Evolutionary conservation across 2,329 filamentous ascomycete genomes (phyloP).

Genomic region (Fusarium nanum): DNA sequence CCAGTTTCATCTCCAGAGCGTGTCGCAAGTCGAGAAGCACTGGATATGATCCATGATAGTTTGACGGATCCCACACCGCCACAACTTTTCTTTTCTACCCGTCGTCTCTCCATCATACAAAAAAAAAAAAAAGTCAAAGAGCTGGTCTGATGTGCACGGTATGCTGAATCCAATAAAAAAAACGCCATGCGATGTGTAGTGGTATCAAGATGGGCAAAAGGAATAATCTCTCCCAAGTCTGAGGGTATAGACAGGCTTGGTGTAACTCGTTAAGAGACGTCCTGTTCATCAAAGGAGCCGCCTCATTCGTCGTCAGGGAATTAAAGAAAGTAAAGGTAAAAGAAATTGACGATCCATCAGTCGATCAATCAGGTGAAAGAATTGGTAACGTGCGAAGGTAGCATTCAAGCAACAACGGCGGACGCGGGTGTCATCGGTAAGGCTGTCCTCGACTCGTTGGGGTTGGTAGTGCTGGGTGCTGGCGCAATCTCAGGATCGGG

Average conservation of each 20-base stretch:
- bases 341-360: constrained; percentile 15
- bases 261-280: constrained; percentile 41
- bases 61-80: constrained; percentile 19
- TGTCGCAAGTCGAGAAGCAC: constrained; percentile 6
- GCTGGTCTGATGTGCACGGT: constrained; percentile 16
- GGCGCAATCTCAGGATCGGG: constrained; percentile 78
- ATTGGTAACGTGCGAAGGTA: background rate
- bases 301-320: constrained; percentile 44
- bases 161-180: constrained; percentile 23
- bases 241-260: constrained; percentile 33
- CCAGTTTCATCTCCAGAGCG: constrained; percentile 20
- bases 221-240: constrained; percentile 37
- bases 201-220: constrained; percentile 45
- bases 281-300: constrained; percentile 42
- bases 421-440: constrained; percentile 51
- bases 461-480: constrained; percentile 57
- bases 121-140: constrained; percentile 12
- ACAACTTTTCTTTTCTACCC: constrained; percentile 33
- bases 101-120: constrained; percentile 20
- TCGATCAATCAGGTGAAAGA: constrained; percentile 26
- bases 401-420: constrained; percentile 40
- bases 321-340: constrained; percentile 38
- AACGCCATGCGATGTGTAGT: constrained; percentile 48
- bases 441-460: constrained; percentile 53
- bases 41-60: constrained; percentile 3